These are phyloP conservation scores for Saccharomycopsis sp. DNA, from an alignment of 805 yeast genomes.

Conservation along the genomic window DNA sequence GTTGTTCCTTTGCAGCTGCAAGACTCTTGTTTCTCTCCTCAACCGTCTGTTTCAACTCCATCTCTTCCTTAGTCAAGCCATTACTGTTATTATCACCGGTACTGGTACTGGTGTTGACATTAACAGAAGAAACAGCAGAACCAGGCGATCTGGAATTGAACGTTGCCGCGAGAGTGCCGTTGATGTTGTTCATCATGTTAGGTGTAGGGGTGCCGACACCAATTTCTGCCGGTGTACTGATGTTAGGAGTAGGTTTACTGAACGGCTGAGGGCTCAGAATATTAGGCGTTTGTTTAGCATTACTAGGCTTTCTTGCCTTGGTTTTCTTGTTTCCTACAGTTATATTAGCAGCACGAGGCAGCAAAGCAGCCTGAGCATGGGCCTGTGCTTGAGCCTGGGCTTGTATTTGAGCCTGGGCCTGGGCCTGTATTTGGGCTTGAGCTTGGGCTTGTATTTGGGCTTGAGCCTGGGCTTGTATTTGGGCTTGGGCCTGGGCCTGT, in stretches of 20 bases:
- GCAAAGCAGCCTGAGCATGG: not conserved
- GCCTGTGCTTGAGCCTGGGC: conserved; percentile 6
- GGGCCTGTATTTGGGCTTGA: not conserved
- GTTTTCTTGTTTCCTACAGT: conserved; percentile 1
- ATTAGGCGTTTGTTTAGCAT: conserved; percentile 10
- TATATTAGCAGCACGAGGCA: not conserved
- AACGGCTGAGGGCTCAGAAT: conserved; percentile 14
- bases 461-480: not conserved
- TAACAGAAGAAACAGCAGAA: not conserved
- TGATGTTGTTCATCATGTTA: conserved; percentile 1
- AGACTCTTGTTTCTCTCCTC: conserved; percentile 1
- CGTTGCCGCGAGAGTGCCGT: not conserved
- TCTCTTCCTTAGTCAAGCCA: conserved; percentile 27
- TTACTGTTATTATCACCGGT: not conserved
- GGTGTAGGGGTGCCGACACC: conserved; percentile 17
- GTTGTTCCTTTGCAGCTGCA: conserved; percentile 9
- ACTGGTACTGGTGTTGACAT: not conserved
- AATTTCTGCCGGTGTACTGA: conserved; percentile 18
- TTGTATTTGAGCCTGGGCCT: conserved; percentile 1
- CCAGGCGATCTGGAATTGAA: not conserved
- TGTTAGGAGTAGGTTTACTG: conserved; percentile 13
- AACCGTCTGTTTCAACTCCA: conserved; percentile 23
- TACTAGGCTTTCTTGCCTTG: not conserved
- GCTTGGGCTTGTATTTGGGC: not conserved
- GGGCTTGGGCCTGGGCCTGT: not conserved